These are phyloP conservation scores for Corymbia calophylla DNA, from an alignment of 441 rosid species.

Conservation along the genomic window DNA sequence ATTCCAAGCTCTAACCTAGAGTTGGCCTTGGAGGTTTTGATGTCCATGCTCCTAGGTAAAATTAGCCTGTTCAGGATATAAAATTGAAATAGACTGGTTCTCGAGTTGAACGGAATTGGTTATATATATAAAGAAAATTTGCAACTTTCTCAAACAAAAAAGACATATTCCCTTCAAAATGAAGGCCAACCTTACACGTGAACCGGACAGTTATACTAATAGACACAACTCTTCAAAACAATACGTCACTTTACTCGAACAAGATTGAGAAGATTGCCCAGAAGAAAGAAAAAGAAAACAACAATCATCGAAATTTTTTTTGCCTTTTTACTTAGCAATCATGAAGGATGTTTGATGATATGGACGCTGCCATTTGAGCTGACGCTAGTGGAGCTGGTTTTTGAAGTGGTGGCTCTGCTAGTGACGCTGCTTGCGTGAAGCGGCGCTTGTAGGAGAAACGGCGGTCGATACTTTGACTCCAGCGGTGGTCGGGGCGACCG, in stretches of 20 bases:
- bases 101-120: accelerated
- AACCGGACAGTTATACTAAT: no score
- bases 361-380: not conserved
- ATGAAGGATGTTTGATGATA: not conserved
- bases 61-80: no score
- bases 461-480: not conserved
- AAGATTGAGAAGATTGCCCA: not conserved
- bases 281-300: not conserved
- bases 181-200: no score
- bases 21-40: not conserved
- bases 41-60: not conserved
- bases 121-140: no score
- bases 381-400: not conserved
- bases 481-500: not conserved
- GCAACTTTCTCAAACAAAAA: no score
- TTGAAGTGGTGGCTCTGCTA: not conserved
- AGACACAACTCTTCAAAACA: no score
- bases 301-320: not conserved
- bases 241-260: no score
- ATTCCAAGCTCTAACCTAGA: no score
- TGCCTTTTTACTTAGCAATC: not conserved
- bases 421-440: not conserved
- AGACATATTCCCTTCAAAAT: no score
- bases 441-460: not conserved
- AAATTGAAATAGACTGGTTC: no score